phyloP scores from a whole-genome alignment of 805 yeast species.

The Candida easanensis region DNA sequence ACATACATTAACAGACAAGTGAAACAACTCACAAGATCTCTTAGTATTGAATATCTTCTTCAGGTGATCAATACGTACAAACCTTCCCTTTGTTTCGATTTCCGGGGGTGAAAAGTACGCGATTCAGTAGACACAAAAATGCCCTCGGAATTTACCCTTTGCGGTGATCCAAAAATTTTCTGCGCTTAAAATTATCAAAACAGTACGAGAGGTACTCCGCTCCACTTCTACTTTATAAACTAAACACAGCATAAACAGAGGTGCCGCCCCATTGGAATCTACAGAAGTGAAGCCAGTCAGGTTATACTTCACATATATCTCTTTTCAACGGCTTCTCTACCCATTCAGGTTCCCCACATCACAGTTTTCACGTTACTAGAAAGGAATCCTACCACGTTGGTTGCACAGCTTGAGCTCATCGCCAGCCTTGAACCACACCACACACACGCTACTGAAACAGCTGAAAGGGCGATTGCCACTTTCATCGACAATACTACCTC shows the following conservation, averaged over 20 bases:
- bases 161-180: constrained; percentile 8
- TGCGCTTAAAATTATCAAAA: background rate
- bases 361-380: background rate
- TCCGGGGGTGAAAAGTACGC: constrained; percentile 3
- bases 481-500: background rate
- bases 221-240: background rate
- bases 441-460: background rate
- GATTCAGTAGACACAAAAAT: background rate
- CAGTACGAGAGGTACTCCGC: background rate
- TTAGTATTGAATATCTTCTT: too few species aligned
- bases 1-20: too few species aligned
- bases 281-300: background rate
- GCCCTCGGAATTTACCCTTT: constrained; percentile 8
- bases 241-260: background rate
- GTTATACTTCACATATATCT: background rate
- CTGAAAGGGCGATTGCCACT: constrained; percentile 8
- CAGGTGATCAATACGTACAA: too few species aligned
- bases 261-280: background rate
- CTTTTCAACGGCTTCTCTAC: background rate
- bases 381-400: constrained; percentile 1
- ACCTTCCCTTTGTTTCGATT: too few species aligned
- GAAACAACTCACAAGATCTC: too few species aligned
- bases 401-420: constrained; percentile 5
- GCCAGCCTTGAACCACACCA: background rate
- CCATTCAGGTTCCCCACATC: background rate